Conservation (phyloP, 2,329 filamentous ascomycete species). For the Penicillium sp. region DNA sequence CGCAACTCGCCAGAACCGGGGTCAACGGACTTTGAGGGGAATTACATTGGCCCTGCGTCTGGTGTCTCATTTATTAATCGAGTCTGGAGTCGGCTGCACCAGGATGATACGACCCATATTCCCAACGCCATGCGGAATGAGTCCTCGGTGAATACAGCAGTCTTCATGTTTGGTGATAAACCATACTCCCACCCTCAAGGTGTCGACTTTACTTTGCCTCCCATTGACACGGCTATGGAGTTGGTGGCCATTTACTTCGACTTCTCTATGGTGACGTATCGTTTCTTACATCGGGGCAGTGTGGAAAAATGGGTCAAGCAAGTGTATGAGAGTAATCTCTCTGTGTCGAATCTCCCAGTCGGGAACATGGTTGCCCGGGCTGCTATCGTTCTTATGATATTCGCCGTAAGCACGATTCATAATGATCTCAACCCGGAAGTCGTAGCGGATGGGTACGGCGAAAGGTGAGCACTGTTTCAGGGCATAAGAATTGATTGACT, state of each 20-base stretch:
- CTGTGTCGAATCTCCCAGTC: slow-evolving; percentile 35
- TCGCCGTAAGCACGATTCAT: slow-evolving; percentile 48
- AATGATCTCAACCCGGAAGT: slow-evolving; percentile 40
- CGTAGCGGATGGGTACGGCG: slow-evolving; percentile 21
- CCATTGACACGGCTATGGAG: slow-evolving; percentile 39
- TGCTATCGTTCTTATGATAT: slow-evolving; percentile 47
- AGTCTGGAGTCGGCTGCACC: slow-evolving; percentile 61
- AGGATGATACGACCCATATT: slow-evolving; percentile 45
- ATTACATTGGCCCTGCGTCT: slow-evolving; percentile 54
- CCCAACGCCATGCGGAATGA: slow-evolving; percentile 29
- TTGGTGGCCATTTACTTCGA: slow-evolving; percentile 56
- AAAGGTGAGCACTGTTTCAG: slow-evolving; percentile 25
- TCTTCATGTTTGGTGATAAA: slow-evolving; percentile 51
- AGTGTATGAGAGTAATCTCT: slow-evolving; percentile 39
- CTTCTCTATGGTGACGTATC: slow-evolving; percentile 57
- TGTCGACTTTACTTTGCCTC: slow-evolving; percentile 37
- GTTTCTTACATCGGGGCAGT: slow-evolving; percentile 54
- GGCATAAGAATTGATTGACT: not conserved
- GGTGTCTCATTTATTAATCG: slow-evolving; percentile 57
- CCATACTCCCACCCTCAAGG: slow-evolving; percentile 42
- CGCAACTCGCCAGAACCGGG: slow-evolving; percentile 45
- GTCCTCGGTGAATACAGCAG: slow-evolving; percentile 40
- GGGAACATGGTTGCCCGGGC: slow-evolving; percentile 45
- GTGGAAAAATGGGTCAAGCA: slow-evolving; percentile 48
- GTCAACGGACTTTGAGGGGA: slow-evolving; percentile 50